Base-by-base conservation (phyloP, 2,329 filamentous ascomycete species). In the Nemania bipapillata region DNA sequence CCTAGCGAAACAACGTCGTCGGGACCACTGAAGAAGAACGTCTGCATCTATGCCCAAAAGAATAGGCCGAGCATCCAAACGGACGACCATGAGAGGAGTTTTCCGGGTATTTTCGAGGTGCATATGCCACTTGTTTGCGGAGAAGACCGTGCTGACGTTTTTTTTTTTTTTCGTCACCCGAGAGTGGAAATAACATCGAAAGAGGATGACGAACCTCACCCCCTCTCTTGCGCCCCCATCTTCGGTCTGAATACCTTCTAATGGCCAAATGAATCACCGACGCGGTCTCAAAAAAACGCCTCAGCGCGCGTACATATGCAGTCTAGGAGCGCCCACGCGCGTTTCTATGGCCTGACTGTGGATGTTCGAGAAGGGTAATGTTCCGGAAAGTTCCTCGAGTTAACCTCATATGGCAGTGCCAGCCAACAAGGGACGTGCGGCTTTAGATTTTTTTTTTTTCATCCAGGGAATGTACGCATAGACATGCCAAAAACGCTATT, bases 91-190 rank as follows among this genome's bases (percentile, higher is more conserved):
- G 26, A 32, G 60, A 52, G 24, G 26, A 15, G 26, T 30, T 12
- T 26, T 12, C 28, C 52, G 32, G 60, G 24, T 8, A 56, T 63
- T 7, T 56, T 56, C 50, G 35, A 55, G 5, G 26, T 63, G 30
- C 50, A 62, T 28, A 62, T 53, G 59, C 59, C n/a, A 12, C 20
- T 56, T n/a, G 24, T 32, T 12, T 20, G 42, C 50, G 28, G 17
- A 54, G n/a, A 54, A 35, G 26, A 4, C 15, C 17, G 26, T 30
- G 50, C 9, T 22, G 50, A 50, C 20, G 47, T 20, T 20, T 50
- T 50, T n/a, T 45, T 9, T 22, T 20, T 20, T 50, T 50, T n/a
- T 45, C 3, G 40, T 9, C 30, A 9, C 30, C 30, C 30, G 30
- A 32, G 4, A 45, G 40, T 45, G 57, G 57, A 52, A 52, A 30